Evolutionary conservation across 306 rosid species (phyloP), one percentile per base, ranked within the genome.

Genomic region (Oxytropis ochrocephala): DNA sequence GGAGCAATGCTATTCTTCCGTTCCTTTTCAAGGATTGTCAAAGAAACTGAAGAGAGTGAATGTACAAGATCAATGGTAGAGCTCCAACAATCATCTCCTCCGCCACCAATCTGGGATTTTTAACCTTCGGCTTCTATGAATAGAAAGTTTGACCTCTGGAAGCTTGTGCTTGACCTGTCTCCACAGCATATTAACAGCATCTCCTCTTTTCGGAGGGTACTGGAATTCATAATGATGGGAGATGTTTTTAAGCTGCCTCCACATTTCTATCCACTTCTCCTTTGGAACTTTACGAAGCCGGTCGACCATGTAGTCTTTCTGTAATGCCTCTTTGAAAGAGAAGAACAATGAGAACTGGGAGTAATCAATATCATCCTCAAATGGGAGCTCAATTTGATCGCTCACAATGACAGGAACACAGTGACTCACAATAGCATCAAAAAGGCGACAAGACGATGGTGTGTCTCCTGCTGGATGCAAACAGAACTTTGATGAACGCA

Each of bases 401-500:
- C 99, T 95, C 56, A 95, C 95, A 27, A 95, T 86, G 78, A 95
- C 91, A 8, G 99, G 99, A 79, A 95, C 80, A 75, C 99, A 91
- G 81, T 95, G 97, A 80, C 96, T 95, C 74, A 86, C 97, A 17
- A 95, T 91, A 65, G 97, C 99, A 84, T 95, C 96, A 74, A 95
- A 95, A 46, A 91, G 86, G 67, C 99, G 97, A 74, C 99, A 95
- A 52, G 99, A 95, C 4, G 99, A 95, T 7, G 99, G 97, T 36
- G 99, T 91, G 79, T 95, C 99, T 76, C 99, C 97, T 0, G 99
- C 97, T 10, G 97, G 97, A 81, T 91, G 81, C 79, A 95, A 83
- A 82, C 99, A 91, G 80, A 91, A 95, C 89, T 95, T 95, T 43
- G 97, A 91, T 21, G 81, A 77, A 39, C 88, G 92, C 99, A 95